Conservation (phyloP, 2,329 filamentous ascomycete species). For the Phaeosphaeriaceae sp. region DNA sequence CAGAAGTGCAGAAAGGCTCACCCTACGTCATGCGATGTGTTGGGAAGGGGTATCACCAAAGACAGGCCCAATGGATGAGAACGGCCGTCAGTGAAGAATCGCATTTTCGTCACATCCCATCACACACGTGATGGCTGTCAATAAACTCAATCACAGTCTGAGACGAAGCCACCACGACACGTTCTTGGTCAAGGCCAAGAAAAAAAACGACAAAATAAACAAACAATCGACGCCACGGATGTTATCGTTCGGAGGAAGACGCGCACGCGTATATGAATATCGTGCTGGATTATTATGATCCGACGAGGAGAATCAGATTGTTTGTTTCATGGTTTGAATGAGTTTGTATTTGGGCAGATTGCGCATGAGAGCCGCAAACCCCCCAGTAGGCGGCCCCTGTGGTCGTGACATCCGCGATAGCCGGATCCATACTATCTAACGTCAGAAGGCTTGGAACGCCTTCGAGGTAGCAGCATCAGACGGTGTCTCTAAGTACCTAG, state of each 20-base stretch:
- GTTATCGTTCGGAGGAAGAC: not conserved
- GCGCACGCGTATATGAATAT: slow-evolving; percentile 4
- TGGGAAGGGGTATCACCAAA: not conserved
- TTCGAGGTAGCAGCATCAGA: too few species aligned
- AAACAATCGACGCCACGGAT: not conserved
- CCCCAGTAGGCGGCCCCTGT: too few species aligned
- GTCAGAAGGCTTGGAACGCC: not conserved
- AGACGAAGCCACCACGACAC: not conserved
- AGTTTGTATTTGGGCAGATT: not conserved
- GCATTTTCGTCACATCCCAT: not conserved
- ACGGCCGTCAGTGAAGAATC: not conserved
- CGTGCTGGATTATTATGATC: slow-evolving; percentile 1
- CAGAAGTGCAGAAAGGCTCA: too few species aligned
- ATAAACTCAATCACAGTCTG: slow-evolving; percentile 1
- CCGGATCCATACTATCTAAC: not conserved
- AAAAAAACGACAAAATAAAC: slow-evolving; percentile 5
- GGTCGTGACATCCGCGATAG: slow-evolving; percentile 1
- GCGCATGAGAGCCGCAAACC: not conserved
- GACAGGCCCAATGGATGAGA: not conserved
- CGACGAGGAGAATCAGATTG: slow-evolving; percentile 3
- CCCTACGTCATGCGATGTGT: not conserved
- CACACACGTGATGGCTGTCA: slow-evolving; percentile 1
- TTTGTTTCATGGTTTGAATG: not conserved
- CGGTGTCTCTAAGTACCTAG: too few species aligned
- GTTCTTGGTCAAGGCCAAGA: not conserved